These are phyloP conservation scores for Talaromyces atroroseus DNA, from an alignment of 2,329 filamentous ascomycete species.

Conservation along the genomic window DNA sequence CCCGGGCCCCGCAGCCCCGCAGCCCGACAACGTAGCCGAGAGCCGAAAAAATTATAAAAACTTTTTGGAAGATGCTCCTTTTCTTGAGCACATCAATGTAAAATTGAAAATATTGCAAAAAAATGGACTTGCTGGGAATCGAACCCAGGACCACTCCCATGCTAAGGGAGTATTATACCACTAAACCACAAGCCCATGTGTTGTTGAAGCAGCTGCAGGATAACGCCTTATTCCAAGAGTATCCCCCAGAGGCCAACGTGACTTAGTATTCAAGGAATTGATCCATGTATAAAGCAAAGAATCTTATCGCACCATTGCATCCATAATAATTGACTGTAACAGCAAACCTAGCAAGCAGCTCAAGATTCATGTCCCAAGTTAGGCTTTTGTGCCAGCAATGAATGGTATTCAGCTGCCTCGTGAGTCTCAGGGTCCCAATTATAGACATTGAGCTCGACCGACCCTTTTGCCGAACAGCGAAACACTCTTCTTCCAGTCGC, in stretches of 20 bases:
- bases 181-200: too few species aligned
- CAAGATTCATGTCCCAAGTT: conserved; percentile 11
- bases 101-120: too few species aligned
- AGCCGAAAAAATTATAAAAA: too few species aligned
- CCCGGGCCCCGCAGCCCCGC: too few species aligned
- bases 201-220: too few species aligned
- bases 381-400: conserved; percentile 17
- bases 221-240: conserved; percentile 2
- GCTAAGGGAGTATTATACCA: too few species aligned
- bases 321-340: conserved; percentile 20
- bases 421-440: conserved; percentile 21
- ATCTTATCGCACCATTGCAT: conserved; percentile 16
- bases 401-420: conserved; percentile 19
- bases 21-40: too few species aligned
- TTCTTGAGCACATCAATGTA: too few species aligned
- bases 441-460: conserved; percentile 18
- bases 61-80: too few species aligned
- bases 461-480: conserved; percentile 14
- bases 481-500: conserved; percentile 19
- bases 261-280: background rate
- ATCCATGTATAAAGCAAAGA: conserved; percentile 18
- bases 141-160: too few species aligned
- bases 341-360: conserved; percentile 15
- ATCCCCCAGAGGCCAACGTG: background rate
- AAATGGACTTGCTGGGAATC: too few species aligned